A percentile compares a stretch with the other conserved stretches of the same genome.
These are phyloP conservation scores for Beauveria australis DNA, from an alignment of 2,329 filamentous ascomycete genomes.

Conservation along the genomic window DNA sequence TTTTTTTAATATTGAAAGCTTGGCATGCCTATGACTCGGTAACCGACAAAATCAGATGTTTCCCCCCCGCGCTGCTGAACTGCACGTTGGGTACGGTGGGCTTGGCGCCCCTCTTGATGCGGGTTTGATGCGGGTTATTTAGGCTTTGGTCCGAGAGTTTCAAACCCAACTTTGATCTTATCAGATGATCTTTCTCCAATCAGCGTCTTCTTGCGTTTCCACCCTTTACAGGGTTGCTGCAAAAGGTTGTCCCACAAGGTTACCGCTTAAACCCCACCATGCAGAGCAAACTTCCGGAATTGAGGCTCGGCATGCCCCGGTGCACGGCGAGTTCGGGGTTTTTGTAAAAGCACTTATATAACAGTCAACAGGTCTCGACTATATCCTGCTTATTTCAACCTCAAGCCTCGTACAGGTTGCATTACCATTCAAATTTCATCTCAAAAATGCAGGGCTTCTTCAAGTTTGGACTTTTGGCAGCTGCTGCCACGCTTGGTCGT, in stretches of 20 bases:
- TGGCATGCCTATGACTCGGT: not conserved
- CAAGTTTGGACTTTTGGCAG: not conserved
- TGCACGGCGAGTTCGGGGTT: not conserved
- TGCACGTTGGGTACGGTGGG: not conserved
- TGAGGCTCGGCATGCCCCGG: not conserved
- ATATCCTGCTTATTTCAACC: not conserved
- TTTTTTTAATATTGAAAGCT: not conserved
- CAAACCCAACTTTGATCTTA: not conserved
- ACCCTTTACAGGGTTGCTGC: not conserved
- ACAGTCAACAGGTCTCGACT: not conserved
- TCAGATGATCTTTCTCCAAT: conserved; percentile 5
- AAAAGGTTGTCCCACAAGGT: not conserved
- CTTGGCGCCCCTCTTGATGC: not conserved
- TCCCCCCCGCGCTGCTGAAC: not conserved
- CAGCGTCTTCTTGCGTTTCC: not conserved
- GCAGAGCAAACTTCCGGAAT: not conserved
- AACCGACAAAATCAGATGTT: conserved; percentile 2
- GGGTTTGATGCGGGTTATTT: not conserved
- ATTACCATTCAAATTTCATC: not conserved
- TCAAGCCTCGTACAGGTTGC: not conserved
- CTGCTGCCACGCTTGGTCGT: not conserved
- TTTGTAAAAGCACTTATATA: not conserved
- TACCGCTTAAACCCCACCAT: not conserved
- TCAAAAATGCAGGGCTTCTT: conserved; percentile 1
- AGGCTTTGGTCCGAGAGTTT: not conserved